These are phyloP conservation scores for Claviceps africana DNA, from an alignment of 2,329 filamentous ascomycete genomes.

Conservation along the genomic window DNA sequence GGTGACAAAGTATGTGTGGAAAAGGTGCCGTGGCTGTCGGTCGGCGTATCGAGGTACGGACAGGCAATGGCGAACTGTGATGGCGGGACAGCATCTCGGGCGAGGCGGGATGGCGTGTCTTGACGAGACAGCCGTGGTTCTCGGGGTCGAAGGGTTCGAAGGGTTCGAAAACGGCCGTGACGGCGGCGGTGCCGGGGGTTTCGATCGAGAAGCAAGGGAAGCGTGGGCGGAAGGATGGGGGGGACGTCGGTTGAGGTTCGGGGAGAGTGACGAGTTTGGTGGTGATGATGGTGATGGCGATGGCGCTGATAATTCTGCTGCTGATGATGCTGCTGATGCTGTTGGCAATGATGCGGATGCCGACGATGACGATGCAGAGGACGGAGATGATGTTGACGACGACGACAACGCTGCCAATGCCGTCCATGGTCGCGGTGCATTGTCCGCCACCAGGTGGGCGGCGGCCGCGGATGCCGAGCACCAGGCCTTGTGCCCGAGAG, in stretches of 20 bases:
- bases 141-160: not conserved
- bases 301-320: not conserved
- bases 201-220: not conserved
- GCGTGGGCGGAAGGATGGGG: not conserved
- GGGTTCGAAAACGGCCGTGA: not conserved
- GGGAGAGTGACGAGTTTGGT: not conserved
- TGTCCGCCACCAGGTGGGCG: slow-evolving; percentile 8
- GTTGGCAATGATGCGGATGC: not conserved
- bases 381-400: not conserved
- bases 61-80: slow-evolving; percentile 1
- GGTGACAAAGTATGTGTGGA: slow-evolving; percentile 96
- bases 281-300: not conserved
- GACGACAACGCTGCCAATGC: not conserved
- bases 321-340: not conserved
- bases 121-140: not conserved
- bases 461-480: slow-evolving; percentile 10
- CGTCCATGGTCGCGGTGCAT: not conserved
- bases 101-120: not conserved
- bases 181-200: not conserved
- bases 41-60: not conserved
- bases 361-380: not conserved
- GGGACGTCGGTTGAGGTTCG: not conserved
- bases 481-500: slow-evolving; percentile 9
- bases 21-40: slow-evolving; percentile 24
- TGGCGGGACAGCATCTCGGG: not conserved